Base-by-base conservation (phyloP, 306 rosid genomes). In the Fragaria nilgerrensis region DNA sequence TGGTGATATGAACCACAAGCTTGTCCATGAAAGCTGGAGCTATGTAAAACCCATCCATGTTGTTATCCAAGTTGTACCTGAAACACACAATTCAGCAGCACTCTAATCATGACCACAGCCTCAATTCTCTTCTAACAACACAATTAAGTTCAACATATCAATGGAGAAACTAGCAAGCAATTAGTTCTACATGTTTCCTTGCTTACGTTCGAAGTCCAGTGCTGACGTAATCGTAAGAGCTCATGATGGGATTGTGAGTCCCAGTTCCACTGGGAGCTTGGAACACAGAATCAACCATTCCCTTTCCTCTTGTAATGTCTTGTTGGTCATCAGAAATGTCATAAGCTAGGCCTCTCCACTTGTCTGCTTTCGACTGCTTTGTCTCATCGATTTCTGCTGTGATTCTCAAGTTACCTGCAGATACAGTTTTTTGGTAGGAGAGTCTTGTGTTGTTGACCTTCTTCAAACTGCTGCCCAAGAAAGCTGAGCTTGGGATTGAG, bases 11-110 rank as follows among this genome's bases (percentile, higher is more conserved):
- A 68, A 85, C 88, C 70, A 85, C 88, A 62, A 85, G 84, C 83
- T 85, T 85, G 84, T 85, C 88, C 88, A 85, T 85, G 86, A 85
- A 85, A 72, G 88, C 88, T 16, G 88, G 88, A 69, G 88, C 88
- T 7, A 85, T 85, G 79, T 85, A 85, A 37, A 85, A 76, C 32
- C 86, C 88, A 66, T 79, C 84, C 80, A 82, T 75, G 17, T 1
- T 85, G 79, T 85, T 85, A 71, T 85, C 88, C 37, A 82, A 39
- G 79, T 84, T 77, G 84, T 85, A 85, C 22, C 88, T 85, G 82
- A 70, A 25, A 53, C 55, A 53, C 63, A 65, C 69, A 65, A 65
- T 65, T 36, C 70, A 36, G 25, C 70, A 36, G 25, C 41, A 16
- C 25, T 65, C 47, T 63, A 19, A 36, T 36, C 25, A 65, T 2